Percentiles rank a stretch among this genome's conserved stretches.
Conservation (phyloP, 345 rosid species). For the Pistacia integerrima region DNA sequence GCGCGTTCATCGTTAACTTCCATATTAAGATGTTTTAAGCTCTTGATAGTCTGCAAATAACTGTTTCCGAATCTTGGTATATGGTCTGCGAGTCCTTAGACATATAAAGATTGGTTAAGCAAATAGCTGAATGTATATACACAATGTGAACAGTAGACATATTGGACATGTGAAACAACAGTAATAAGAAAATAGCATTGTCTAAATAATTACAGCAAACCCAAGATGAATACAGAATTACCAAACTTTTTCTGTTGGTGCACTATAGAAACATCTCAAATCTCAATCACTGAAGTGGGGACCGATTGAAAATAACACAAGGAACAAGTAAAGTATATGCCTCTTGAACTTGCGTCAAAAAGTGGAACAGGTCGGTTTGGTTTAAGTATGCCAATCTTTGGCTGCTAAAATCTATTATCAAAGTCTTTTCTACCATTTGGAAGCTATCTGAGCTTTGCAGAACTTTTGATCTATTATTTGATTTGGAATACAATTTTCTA, state of each 20-base stretch:
- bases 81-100: not conserved
- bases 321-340: conserved; percentile 1
- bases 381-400: not conserved
- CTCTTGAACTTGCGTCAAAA: not conserved
- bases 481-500: not conserved
- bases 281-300: conserved; percentile 15
- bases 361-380: not conserved
- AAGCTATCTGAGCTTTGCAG: not conserved
- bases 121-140: not conserved
- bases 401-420: not conserved
- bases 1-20: not conserved
- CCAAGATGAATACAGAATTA: conserved; percentile 6
- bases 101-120: not conserved
- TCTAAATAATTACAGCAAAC: conserved; percentile 1
- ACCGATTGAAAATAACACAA: not conserved
- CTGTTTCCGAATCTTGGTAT: not conserved
- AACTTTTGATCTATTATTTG: not conserved
- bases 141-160: not conserved
- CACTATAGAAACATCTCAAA: not conserved
- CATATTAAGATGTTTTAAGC: not conserved
- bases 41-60: not conserved
- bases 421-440: not conserved
- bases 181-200: conserved; percentile 6
- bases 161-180: not conserved
- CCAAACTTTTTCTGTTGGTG: conserved; percentile 3